Evolutionary conservation across 176 grass and related monocot species (phyloP).

Genomic region (Eleusine indica): DNA sequence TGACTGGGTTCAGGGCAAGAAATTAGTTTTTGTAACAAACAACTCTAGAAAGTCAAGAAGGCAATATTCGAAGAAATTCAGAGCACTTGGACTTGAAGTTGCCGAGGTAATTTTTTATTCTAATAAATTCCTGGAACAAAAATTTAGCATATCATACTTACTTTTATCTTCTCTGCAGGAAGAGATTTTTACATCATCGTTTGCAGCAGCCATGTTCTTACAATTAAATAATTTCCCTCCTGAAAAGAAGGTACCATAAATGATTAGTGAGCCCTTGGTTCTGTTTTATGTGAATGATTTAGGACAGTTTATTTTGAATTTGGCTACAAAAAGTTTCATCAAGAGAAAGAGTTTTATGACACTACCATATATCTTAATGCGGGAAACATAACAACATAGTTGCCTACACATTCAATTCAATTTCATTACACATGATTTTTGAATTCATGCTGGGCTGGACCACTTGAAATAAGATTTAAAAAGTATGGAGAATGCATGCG

Average conservation of each 20-base stretch:
- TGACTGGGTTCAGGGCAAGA: slow-evolving; percentile 75
- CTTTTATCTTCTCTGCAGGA: slow-evolving; percentile 62
- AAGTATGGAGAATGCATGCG: not conserved
- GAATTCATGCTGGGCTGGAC: not conserved
- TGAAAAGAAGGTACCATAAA: slow-evolving; percentile 78
- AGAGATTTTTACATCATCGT: slow-evolving; percentile 93
- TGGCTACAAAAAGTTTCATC: not conserved
- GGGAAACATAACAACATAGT: not conserved
- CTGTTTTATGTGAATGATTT: slow-evolving; percentile 24
- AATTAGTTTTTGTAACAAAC: slow-evolving; percentile 88
- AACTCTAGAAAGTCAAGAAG: slow-evolving; percentile 91
- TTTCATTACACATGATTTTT: not conserved
- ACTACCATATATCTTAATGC: not conserved
- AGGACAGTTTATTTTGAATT: not conserved
- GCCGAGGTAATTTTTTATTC: slow-evolving; percentile 58
- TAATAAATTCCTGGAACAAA: slow-evolving; percentile 12
- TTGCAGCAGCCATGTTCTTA: slow-evolving; percentile 93
- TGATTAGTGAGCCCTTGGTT: not conserved
- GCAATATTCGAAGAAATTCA: slow-evolving; percentile 86
- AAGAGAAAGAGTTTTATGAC: not conserved
- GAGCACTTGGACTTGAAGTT: slow-evolving; percentile 80
- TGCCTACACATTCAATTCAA: not conserved
- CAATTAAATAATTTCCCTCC: slow-evolving; percentile 76
- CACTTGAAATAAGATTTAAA: slow-evolving; percentile 15
- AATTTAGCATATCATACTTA: slow-evolving; percentile 23